Evolutionary conservation across 2,329 filamentous ascomycete species (phyloP), one percentile per base, ranked within the genome.

Genomic region (Aureobasidium sp.): DNA sequence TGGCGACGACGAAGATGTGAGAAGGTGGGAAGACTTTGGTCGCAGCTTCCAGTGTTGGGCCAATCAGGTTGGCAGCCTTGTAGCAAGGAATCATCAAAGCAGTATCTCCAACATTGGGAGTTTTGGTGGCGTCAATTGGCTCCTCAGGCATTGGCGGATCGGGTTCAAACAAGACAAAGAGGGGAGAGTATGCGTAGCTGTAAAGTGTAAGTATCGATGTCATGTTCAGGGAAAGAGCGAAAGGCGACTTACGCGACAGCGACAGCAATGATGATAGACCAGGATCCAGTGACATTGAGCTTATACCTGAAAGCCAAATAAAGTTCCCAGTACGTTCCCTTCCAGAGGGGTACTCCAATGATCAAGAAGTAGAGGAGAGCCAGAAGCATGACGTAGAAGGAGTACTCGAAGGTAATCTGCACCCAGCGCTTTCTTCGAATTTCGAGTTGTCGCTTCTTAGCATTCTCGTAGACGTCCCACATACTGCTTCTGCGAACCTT

Each of bases 1-100:
- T 77, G 1, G 73, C 74, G 16, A 77, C 68, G 32, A 73, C 72
- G 58, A 71, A 77, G 45, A 76, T 74, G 48, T 75, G 68, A 12
- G 66, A 63, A 2, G 70, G 60, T 0, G 72, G 73, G 53, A 76
- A 77, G 42, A 75, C 66, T 53, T 74, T 70, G 25, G 75, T 59
- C 0, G 74, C 73, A 1, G 73, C 72, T 56, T 71, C 65, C 8
- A 76, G 58, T 0, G 74, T 74, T 1, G 64, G 63, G 2, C 63
- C 68, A 21, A 76, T 70, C 27, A 74, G 64, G 1, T 60, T 58
- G 5, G 67, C 73, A 2, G 73, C 71, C 59, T 74, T 74, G 61
- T 75, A 75, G 60, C 73, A 75, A 7, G 74, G 73, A 16, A 76
- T 75, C 12, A 75, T 59, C 4, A 74, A 63, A 1, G 70, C 70